Evolutionary conservation across 2,329 filamentous ascomycete genomes (phyloP).

Genomic region (Aaosphaeria pasadenensis): DNA sequence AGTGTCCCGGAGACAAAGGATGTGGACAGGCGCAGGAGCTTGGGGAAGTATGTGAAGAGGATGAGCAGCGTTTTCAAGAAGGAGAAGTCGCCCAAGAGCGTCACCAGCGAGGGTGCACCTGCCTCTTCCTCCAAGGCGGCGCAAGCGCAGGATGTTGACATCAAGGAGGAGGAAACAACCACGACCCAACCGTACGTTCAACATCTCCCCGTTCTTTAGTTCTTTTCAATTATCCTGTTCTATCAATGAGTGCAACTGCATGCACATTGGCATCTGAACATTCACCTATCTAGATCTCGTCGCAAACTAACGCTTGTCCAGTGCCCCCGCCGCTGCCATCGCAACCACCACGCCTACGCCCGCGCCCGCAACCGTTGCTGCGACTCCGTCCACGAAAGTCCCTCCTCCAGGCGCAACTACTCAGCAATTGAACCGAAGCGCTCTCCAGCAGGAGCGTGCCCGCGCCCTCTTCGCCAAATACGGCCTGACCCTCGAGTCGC

Average conservation of each 20-base stretch:
- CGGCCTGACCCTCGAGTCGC: constrained; percentile 39
- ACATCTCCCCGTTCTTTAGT: not conserved
- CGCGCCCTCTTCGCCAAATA: constrained; percentile 43
- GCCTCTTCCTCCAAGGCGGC: constrained; percentile 8
- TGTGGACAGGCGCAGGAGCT: constrained; percentile 27
- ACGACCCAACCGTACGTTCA: constrained; percentile 10
- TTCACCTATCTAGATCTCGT: not conserved
- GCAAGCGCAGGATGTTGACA: not conserved
- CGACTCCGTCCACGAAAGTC: constrained; percentile 6
- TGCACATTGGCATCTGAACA: too few species aligned
- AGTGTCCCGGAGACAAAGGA: constrained; percentile 17
- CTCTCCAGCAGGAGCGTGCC: constrained; percentile 38
- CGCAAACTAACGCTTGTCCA: not conserved
- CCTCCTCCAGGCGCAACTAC: constrained; percentile 2
- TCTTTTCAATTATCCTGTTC: not conserved
- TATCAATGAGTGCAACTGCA: too few species aligned
- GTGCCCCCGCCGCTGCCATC: constrained; percentile 3
- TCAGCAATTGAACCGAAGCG: constrained; percentile 25
- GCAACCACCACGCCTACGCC: constrained; percentile 4
- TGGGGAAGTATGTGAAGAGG: constrained; percentile 40
- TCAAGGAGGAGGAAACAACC: constrained; percentile 4
- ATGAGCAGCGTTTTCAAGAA: constrained; percentile 39
- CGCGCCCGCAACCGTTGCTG: not conserved
- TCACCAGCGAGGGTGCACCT: constrained; percentile 3
- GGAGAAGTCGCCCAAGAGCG: constrained; percentile 21